Evolutionary conservation across 805 yeast species (phyloP), one percentile per base, ranked within the genome.

Genomic region (Kluyveromyces siamensis): DNA sequence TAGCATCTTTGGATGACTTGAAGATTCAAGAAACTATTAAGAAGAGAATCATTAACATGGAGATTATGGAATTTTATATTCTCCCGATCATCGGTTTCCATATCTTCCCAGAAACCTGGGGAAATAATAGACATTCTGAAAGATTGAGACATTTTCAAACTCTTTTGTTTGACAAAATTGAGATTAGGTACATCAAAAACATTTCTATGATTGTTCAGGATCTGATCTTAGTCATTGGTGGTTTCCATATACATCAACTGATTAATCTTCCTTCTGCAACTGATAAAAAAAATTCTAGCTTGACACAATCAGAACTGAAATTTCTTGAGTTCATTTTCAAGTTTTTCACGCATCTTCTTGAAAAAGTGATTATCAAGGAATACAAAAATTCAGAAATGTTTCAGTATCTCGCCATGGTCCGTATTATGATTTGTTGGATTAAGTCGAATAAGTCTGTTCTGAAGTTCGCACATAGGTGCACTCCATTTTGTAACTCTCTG

Each of bases 401-500:
- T 17, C 46, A 59, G 42, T 52, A 53, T 61, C 35, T 62, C 66
- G 54, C 78, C 69, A 45, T 60, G 66, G 43, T 79, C 0, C 70
- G 90, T 55, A 63, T 83, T 9, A 59, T 77, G 40, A 67, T 77
- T 21, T 74, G 76, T 48, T 83, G 87, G 87, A 57, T 82, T 25
- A 76, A 73, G 52, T 74, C 75, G 41, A 72, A 78, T 48, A 73
- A 72, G 50, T 54, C 68, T 37, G 75, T 74, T 43, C 56, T 68
- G 18, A 70, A 61, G 45, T 67, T 58, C 48, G 56, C 70, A 1
- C 71, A 57, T 47, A 58, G 66, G 47, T 52, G 68, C 43, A 53
- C 54, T 44, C 53, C 57, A 6, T 71, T 72, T 51, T 55, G 65
- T 35, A 56, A 57, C 38, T 55, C 61, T 6, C 49, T 70, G 40